Conservation (phyloP, 2,329 filamentous ascomycete species). For the Sporothrix inflata region DNA sequence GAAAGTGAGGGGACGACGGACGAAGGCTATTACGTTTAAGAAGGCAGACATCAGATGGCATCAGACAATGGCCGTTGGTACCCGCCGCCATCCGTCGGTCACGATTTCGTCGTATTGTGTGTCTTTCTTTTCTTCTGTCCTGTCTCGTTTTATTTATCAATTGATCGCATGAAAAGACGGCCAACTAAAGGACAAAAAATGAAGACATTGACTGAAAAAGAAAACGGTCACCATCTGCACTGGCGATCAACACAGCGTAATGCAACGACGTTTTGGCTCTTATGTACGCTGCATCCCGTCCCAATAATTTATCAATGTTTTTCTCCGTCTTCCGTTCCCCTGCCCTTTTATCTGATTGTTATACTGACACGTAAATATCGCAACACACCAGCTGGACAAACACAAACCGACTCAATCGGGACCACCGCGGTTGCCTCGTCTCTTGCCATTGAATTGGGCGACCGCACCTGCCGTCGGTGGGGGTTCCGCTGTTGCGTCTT, state of each 20-base stretch:
- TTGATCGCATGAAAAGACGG: neutral
- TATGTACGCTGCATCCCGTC: neutral
- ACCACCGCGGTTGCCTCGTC: slow-evolving; percentile 1
- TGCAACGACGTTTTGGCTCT: neutral
- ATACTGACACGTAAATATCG: neutral
- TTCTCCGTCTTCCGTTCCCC: neutral
- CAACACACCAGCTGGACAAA: neutral
- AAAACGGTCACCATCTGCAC: slow-evolving; percentile 15
- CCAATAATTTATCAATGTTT: neutral
- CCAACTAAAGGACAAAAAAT: neutral
- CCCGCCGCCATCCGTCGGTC: neutral
- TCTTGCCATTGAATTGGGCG: neutral
- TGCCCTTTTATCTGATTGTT: neutral
- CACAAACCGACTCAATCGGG: neutral
- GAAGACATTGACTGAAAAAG: neutral
- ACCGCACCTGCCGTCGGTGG: neutral
- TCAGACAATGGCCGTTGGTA: neutral
- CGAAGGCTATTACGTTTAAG: neutral
- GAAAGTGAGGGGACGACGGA: neutral
- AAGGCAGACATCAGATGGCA: neutral
- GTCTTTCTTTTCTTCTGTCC: neutral
- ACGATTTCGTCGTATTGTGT: neutral
- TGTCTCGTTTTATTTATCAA: no score
- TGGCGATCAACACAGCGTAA: neutral
- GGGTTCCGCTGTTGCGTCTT: neutral